Percentiles rank a stretch among this genome's conserved stretches.
These are phyloP conservation scores for Nymphaea thermarum DNA, from an alignment of 164 flowering plant species.

Conservation along the genomic window DNA sequence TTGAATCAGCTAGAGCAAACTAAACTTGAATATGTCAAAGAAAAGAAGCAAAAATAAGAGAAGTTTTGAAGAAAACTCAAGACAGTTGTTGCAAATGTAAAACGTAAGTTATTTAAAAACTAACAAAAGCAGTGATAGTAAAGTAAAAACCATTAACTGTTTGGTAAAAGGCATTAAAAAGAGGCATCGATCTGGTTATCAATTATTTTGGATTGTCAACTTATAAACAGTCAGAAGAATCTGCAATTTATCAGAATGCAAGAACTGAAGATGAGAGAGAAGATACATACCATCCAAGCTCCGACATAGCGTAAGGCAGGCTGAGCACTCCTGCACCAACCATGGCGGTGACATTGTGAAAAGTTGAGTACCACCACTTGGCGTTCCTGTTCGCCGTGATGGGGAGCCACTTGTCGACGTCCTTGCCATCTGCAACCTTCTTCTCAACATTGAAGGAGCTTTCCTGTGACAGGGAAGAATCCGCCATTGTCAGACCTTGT, in stretches of 20 bases:
- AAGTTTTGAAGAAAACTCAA: no score
- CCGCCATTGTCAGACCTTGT: no score
- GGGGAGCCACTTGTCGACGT: slow-evolving; percentile 51
- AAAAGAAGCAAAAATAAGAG: no score
- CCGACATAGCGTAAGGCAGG: slow-evolving; percentile 48
- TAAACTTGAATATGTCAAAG: no score
- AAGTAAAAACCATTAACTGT: background rate
- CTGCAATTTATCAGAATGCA: background rate
- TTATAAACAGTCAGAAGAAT: background rate
- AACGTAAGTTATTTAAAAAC: background rate
- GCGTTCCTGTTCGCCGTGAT: slow-evolving; percentile 40
- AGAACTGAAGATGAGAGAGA: background rate
- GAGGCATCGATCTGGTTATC: no score
- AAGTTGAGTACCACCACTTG: slow-evolving; percentile 59
- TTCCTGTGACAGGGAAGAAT: no score
- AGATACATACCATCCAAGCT: slow-evolving; percentile 47
- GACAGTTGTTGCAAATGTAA: background rate
- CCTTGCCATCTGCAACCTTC: slow-evolving; percentile 8
- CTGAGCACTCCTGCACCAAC: slow-evolving; percentile 69
- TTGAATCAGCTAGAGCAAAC: no score
- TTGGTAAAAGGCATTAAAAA: background rate
- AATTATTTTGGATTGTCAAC: no score
- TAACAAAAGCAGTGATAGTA: background rate
- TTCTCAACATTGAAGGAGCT: no score
- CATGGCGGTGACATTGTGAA: slow-evolving; percentile 66